Conservation (phyloP, 1,284 basidiomycete genomes). For the Tilletiopsis washingtonensis region DNA sequence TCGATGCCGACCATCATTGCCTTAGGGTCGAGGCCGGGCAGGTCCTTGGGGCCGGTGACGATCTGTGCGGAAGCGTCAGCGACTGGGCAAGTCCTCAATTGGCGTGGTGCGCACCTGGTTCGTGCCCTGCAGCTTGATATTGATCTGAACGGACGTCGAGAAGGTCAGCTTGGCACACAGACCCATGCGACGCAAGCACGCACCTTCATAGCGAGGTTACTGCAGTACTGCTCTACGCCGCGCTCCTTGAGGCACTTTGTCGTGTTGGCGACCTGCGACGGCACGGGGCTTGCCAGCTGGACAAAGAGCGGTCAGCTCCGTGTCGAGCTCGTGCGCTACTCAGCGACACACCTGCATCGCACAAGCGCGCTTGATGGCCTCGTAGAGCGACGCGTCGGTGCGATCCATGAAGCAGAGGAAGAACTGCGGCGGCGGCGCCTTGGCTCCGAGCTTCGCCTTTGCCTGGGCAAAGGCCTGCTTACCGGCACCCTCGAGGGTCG, state of each 20-base stretch:
- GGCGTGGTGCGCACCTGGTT: conserved; percentile 30
- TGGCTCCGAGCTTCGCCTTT: conserved; percentile 4
- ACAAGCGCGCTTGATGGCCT: conserved; percentile 49
- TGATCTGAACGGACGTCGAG: conserved; percentile 9
- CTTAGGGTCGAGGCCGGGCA: conserved; percentile 33
- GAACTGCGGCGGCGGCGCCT: conserved; percentile 22
- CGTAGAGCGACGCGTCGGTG: conserved; percentile 46
- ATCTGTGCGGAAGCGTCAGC: not conserved
- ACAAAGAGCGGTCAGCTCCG: conserved; percentile 36
- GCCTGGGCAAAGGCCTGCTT: conserved; percentile 4
- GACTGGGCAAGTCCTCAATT: not conserved
- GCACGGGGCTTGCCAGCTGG: conserved; percentile 45
- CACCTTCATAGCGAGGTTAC: conserved; percentile 46
- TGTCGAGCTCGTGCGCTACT: no score
- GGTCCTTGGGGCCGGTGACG: conserved; percentile 14
- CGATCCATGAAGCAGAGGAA: conserved; percentile 24
- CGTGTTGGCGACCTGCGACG: conserved; percentile 40
- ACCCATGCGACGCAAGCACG: no score
- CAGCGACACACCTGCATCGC: no score
- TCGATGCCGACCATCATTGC: conserved; percentile 50
- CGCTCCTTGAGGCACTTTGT: conserved; percentile 25
- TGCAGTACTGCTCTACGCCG: conserved; percentile 50
- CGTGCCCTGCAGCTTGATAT: conserved; percentile 52
- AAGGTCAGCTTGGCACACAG: no score
- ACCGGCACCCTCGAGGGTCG: conserved; percentile 9